Conservation (phyloP, 331 rosid species). For the Stylosanthes scabra region DNA sequence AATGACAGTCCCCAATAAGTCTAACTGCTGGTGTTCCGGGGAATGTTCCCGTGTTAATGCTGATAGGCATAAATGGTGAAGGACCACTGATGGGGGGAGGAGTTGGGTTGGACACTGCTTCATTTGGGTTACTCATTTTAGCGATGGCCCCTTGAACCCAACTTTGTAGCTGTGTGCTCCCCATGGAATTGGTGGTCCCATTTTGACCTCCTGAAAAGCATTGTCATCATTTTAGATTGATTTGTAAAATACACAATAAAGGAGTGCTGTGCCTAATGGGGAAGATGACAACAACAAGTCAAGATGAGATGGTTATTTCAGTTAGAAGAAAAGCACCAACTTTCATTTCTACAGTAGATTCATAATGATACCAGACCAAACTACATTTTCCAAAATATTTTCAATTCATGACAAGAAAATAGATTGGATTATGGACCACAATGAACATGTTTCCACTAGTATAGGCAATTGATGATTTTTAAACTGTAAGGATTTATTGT, state of each 20-base stretch:
- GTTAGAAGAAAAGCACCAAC: conserved; percentile 22
- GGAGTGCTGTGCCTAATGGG: neutral
- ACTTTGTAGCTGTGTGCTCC: conserved; percentile 91
- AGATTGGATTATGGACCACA: conserved; percentile 1
- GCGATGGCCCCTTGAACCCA: conserved; percentile 99
- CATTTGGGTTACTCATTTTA: conserved; percentile 83
- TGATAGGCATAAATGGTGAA: conserved; percentile 89
- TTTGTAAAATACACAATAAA: conserved; percentile 16
- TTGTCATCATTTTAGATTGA: conserved; percentile 27
- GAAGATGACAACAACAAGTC: neutral
- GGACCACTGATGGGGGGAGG: conserved; percentile 92
- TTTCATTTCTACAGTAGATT: neutral
- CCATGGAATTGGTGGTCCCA: conserved; percentile 75
- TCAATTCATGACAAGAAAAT: neutral
- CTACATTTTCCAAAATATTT: neutral
- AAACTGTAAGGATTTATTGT: neutral
- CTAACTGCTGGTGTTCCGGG: conserved; percentile 99
- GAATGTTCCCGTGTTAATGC: conserved; percentile 96
- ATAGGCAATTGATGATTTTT: neutral
- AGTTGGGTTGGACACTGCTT: conserved; percentile 76
- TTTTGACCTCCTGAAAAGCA: conserved; percentile 71
- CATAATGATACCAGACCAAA: neutral
- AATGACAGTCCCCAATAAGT: conserved; percentile 96
- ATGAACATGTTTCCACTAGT: neutral
- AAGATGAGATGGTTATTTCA: conserved; percentile 5